phyloP scores from a whole-genome alignment of 495 filamentous ascomycete species.

The Penicillium ochrochloron region DNA sequence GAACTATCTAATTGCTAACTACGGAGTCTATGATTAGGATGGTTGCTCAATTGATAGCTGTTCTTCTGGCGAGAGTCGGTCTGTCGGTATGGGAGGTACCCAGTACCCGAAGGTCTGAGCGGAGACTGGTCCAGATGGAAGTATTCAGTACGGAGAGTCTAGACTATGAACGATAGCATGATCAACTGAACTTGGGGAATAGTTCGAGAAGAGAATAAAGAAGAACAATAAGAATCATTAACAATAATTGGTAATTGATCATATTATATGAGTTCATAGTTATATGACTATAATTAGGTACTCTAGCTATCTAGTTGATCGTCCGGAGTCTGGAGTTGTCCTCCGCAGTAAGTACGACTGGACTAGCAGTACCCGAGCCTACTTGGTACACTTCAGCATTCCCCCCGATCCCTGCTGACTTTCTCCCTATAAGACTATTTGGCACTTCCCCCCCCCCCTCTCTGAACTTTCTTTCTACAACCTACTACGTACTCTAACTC shows the following conservation, averaged over 20 bases:
- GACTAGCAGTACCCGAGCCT: constrained; percentile 17
- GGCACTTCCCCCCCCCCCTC: constrained; percentile 12
- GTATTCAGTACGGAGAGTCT: constrained; percentile 17
- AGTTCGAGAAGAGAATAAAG: neutral
- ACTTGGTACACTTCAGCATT: constrained; percentile 16
- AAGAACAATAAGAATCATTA: neutral
- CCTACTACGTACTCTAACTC: constrained; percentile 9
- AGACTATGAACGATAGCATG: constrained; percentile 9
- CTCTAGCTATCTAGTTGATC: neutral
- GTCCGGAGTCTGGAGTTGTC: neutral
- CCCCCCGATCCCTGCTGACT: constrained; percentile 17
- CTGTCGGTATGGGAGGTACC: constrained; percentile 38
- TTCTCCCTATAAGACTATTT: constrained; percentile 32
- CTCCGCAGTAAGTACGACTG: neutral
- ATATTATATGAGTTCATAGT: neutral
- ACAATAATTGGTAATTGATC: neutral
- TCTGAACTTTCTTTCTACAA: constrained; percentile 17
- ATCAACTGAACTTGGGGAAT: neutral
- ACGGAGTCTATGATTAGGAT: neutral
- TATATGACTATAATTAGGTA: neutral
- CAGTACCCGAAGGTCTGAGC: constrained; percentile 34
- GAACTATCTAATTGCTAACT: neutral
- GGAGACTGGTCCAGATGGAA: constrained; percentile 16
- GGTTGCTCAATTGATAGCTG: neutral
- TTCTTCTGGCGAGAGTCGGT: constrained; percentile 15